Evolutionary conservation across 192 early-diverging fungal genomes (phyloP).

Genomic region (Phycomyces blakesleeanus): DNA sequence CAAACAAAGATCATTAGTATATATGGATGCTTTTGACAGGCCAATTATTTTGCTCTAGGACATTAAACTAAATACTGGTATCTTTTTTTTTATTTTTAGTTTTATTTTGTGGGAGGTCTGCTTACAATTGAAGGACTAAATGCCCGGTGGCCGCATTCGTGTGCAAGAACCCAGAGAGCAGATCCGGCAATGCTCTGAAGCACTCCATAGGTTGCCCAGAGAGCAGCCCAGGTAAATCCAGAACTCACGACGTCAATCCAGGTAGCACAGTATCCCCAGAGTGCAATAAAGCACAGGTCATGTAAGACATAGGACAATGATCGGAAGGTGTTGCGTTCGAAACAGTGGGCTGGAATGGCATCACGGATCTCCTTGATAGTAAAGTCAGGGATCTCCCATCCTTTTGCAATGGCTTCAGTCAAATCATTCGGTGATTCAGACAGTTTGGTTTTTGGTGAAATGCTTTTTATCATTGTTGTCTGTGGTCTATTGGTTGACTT

Average conservation of each 20-base stretch:
- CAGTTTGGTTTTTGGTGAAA: no score
- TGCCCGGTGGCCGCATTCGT: slow-evolving; percentile 90
- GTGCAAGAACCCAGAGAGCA: slow-evolving; percentile 82
- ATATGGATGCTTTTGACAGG: no score
- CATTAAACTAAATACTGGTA: no score
- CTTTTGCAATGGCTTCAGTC: slow-evolving; percentile 36
- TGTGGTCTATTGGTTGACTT: no score
- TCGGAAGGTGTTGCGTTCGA: slow-evolving; percentile 72
- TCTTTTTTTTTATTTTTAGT: no score
- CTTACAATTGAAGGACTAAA: slow-evolving; percentile 70
- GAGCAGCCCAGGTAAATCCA: slow-evolving; percentile 24
- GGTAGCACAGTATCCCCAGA: slow-evolving; percentile 63
- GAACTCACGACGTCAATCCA: slow-evolving; percentile 45
- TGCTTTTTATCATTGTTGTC: no score
- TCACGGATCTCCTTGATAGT: slow-evolving; percentile 90
- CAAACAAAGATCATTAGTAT: not conserved
- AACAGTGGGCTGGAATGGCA: slow-evolving; percentile 87
- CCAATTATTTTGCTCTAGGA: no score
- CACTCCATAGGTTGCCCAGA: slow-evolving; percentile 13
- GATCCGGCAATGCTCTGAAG: slow-evolving; percentile 78
- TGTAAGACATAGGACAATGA: slow-evolving; percentile 76
- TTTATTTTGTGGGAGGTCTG: no score
- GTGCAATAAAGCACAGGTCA: slow-evolving; percentile 67
- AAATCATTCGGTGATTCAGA: not conserved
- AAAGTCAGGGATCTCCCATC: slow-evolving; percentile 61